A percentile compares a stretch with the other conserved stretches of the same genome.
phyloP scores from a whole-genome alignment of 305 asterid genomes.

The Andrographis paniculata region DNA sequence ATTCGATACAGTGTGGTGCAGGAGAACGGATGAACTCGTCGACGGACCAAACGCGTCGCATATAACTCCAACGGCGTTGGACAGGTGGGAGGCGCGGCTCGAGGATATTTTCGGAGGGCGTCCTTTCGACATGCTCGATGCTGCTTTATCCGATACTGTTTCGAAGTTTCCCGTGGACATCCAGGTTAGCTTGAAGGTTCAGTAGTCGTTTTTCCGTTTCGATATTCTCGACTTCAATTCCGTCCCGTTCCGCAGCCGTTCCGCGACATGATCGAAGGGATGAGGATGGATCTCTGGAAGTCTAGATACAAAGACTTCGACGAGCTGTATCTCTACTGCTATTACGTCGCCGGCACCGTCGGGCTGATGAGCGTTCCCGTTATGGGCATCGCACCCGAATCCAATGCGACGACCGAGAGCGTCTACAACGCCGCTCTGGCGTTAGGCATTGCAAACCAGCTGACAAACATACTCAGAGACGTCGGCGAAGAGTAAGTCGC shows the following conservation, averaged over 20 bases:
- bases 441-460: slow-evolving; percentile 83
- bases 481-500: slow-evolving; percentile 95
- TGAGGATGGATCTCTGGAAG: slow-evolving; percentile 88
- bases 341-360: slow-evolving; percentile 93
- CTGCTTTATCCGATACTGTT: slow-evolving; percentile 87
- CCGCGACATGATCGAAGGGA: slow-evolving; percentile 97
- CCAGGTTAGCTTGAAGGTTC: too few species aligned
- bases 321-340: slow-evolving; percentile 83
- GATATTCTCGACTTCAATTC: too few species aligned
- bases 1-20: slow-evolving; percentile 72
- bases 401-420: slow-evolving; percentile 85
- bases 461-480: slow-evolving; percentile 90
- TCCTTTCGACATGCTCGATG: slow-evolving; percentile 96
- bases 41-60: slow-evolving; percentile 99
- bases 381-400: slow-evolving; percentile 92
- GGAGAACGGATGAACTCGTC: slow-evolving; percentile 95
- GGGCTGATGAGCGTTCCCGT: slow-evolving; percentile 97
- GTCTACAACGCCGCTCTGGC: slow-evolving; percentile 84
- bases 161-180: slow-evolving; percentile 76
- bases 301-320: slow-evolving; percentile 86
- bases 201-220: too few species aligned
- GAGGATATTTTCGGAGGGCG: slow-evolving; percentile 78
- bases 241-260: slow-evolving; percentile 62
- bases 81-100: slow-evolving; percentile 87
- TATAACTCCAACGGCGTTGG: slow-evolving; percentile 80